Evolutionary conservation across 192 early-diverging fungal species (phyloP).

Genomic region (Umbelopsis sp.): DNA sequence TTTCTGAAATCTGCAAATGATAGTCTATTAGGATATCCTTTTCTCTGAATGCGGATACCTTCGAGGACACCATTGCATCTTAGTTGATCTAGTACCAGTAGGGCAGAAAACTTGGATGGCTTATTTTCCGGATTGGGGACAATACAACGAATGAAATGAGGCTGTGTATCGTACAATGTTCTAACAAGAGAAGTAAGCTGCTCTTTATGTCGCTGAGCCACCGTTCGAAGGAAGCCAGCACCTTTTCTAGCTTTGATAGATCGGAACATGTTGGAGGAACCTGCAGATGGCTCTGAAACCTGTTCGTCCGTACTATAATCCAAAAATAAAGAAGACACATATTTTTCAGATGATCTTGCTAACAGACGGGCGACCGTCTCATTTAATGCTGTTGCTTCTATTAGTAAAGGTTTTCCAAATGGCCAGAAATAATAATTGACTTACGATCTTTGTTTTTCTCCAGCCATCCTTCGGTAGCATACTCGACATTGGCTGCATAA

Average conservation of each 20-base stretch:
- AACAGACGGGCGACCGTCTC: constrained; percentile 89
- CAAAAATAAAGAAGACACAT: constrained; percentile 77
- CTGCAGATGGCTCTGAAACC: constrained; percentile 15
- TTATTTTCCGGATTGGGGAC: constrained; percentile 92
- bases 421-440: neutral
- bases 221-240: constrained; percentile 88
- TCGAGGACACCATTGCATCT: constrained; percentile 97
- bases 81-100: constrained; percentile 89
- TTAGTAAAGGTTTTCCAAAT: neutral
- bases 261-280: constrained; percentile 36
- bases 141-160: constrained; percentile 99
- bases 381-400: constrained; percentile 60
- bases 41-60: constrained; percentile 94
- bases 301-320: constrained; percentile 73
- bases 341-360: constrained; percentile 81
- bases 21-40: constrained; percentile 93
- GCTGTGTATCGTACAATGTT: constrained; percentile 88
- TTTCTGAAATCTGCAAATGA: constrained; percentile 92
- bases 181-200: constrained; percentile 87
- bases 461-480: constrained; percentile 87
- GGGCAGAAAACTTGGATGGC: constrained; percentile 78
- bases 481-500: constrained; percentile 96
- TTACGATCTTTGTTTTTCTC: constrained; percentile 96
- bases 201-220: constrained; percentile 93
- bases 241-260: constrained; percentile 64